Evolutionary conservation across 2,329 filamentous ascomycete species (phyloP).

Genomic region (Gaeumannomyces tritici): DNA sequence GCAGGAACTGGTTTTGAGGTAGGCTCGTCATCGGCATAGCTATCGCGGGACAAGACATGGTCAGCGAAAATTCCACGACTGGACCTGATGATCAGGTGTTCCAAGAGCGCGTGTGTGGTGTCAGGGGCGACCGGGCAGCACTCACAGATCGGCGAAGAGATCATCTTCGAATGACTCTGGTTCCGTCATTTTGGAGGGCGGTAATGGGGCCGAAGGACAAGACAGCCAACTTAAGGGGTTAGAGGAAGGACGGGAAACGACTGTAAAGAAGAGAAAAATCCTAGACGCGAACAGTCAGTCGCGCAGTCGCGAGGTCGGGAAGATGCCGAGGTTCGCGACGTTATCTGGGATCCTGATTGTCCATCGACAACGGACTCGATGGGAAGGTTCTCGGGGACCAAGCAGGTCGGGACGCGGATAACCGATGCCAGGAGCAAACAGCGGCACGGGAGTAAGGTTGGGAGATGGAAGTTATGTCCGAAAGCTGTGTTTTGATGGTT

Average conservation of each 20-base stretch:
- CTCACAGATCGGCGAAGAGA: slow-evolving; percentile 85
- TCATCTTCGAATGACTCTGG: slow-evolving; percentile 74
- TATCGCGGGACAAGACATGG: slow-evolving; percentile 17
- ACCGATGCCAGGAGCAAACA: background rate
- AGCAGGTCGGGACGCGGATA: too few relatives aligned
- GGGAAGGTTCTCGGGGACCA: background rate
- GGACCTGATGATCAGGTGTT: background rate
- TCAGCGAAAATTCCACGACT: background rate
- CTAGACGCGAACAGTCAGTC: background rate
- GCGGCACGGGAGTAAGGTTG: background rate
- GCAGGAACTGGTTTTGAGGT: slow-evolving; percentile 8
- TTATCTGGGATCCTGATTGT: background rate
- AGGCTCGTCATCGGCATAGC: slow-evolving; percentile 55
- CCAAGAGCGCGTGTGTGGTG: background rate
- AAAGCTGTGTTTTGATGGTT: background rate
- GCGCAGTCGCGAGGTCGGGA: background rate
- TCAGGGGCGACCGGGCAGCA: slow-evolving; percentile 13
- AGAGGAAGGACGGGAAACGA: background rate
- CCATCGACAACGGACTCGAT: background rate
- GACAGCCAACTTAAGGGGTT: background rate
- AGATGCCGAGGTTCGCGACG: background rate
- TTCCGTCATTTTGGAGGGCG: slow-evolving; percentile 51
- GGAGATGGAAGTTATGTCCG: background rate
- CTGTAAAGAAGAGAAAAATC: slow-evolving; percentile 11
- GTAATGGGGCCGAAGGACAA: background rate